Base-by-base conservation (phyloP, 2,329 filamentous ascomycete species). In the Penicillium sp. region DNA sequence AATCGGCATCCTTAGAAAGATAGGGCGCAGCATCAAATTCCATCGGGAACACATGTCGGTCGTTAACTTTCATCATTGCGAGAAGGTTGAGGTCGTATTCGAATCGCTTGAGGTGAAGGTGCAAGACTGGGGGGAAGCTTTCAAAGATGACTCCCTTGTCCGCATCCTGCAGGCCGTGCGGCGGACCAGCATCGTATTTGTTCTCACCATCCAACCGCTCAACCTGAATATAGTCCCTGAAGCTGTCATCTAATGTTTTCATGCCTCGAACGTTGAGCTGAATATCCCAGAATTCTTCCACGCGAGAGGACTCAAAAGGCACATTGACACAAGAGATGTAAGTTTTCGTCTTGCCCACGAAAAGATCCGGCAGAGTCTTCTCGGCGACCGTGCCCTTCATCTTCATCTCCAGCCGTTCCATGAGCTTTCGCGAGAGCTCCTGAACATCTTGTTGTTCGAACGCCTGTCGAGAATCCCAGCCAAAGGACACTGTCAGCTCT, bases 401-500 rank as follows among this genome's bases (percentile, higher is more conserved):
- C 68, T 88, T 92, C 65, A 93, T 88, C 67, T 98, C 95, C 73
- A 98, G 86, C 52, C 89, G 86, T 72, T 98, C 93, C 88, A 98
- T 98, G 55, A 98, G 78, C 69, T 97, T 95, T 49, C 95, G 83
- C 29, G 91, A 97, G 29, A 98, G 77, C 69, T 98, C 93, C 69
- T 98, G 93, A 7, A 98, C 93, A 71, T 98, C 93, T 71, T 98
- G 93, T 68, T 98, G 93, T 72, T 97, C 92, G 62, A 98, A 98
- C 46, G 97, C 95, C 66, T 98, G 92, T 57, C 90, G 83, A 2
- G 92, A 95, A 64, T 98, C 92, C 93, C 93, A 98, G 23, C 93
- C 93, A 68, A 98, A 98, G 0, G 93, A 97, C 59, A 89, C 88
- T 6, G 93, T 98, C 33, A 98, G 81, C 66, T 98, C 93, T 44